Evolutionary conservation across 768 basidiomycete genomes (phyloP), one percentile per base, ranked within the genome.

Genomic region (Saitozyma podzolica): DNA sequence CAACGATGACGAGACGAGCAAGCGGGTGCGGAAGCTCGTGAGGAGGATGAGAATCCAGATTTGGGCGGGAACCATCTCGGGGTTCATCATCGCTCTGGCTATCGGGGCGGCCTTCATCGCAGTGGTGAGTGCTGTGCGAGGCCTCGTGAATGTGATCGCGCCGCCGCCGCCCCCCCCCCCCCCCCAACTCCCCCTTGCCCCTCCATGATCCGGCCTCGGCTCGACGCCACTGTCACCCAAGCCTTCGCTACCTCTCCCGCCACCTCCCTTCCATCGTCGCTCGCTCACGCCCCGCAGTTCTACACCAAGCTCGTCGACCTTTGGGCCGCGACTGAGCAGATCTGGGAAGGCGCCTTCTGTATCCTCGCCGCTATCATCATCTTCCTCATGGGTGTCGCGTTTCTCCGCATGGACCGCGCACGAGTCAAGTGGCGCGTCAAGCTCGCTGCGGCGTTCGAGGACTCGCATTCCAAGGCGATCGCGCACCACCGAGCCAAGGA

Each of bases 371-470:
- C 67, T 17, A 60, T 91, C 69, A 86, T 96, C 84, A 93, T 96
- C 73, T 91, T 92, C 78, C 83, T 89, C 75, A 95, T 97, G 92
- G 93, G 91, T 3, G 74, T 97, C 45, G 88, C 89, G 42, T 94
- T 98, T 89, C 86, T 99, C 63, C 92, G 91, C 76, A 88, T 99
- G 85, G 94, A 98, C 79, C 84, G 88, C 73, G 89, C 95, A 10
- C 90, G 92, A 77, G 85, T 88, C n/a, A 92, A 91, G 80, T 99
- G 95, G 95, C 86, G 91, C 67, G 80, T 91, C 74, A 96, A 95
- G 82, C 86, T 98, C 53, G 83, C 87, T 59, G 83, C 82, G 11
- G 89, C 93, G 0, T 96, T 97, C 80, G 75, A 74, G 43, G 54
- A 67, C n/a, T 64, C 64, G 29, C 61, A 69, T 43, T 54, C 72